These are phyloP conservation scores for Colletotrichum sp. DNA, from an alignment of 2,329 filamentous ascomycete species.

Conservation along the genomic window DNA sequence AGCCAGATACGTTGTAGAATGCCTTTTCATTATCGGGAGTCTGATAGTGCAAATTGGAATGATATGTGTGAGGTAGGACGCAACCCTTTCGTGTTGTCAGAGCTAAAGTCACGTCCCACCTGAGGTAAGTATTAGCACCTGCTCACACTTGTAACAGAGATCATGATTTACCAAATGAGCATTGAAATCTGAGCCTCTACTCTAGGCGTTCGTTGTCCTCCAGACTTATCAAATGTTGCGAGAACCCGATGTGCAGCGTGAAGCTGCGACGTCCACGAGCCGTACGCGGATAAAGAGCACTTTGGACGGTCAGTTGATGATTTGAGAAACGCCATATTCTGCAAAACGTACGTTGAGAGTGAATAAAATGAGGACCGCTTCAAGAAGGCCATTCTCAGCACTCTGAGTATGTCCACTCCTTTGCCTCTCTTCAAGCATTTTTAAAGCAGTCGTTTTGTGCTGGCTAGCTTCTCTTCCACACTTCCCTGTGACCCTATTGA, in stretches of 20 bases:
- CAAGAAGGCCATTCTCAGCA: constrained; percentile 24
- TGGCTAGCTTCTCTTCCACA: constrained; percentile 24
- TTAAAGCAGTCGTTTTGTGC: constrained; percentile 27
- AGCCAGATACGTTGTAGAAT: constrained; percentile 37
- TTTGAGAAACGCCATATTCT: neutral
- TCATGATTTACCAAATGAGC: constrained; percentile 27
- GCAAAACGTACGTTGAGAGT: constrained; percentile 33
- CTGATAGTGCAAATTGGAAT: constrained; percentile 18
- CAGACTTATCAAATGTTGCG: constrained; percentile 22
- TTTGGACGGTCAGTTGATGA: constrained; percentile 4
- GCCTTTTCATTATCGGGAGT: constrained; percentile 25
- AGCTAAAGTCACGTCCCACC: constrained; percentile 38
- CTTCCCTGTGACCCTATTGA: constrained; percentile 28
- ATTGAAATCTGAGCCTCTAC: constrained; percentile 33
- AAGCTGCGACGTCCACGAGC: constrained; percentile 33
- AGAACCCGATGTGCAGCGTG: constrained; percentile 27
- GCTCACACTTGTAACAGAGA: neutral
- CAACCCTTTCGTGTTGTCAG: constrained; percentile 32
- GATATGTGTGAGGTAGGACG: constrained; percentile 24
- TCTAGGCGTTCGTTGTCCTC: constrained; percentile 22
- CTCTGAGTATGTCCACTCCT: neutral
- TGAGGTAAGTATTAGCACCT: neutral
- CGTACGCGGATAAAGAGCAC: constrained; percentile 37
- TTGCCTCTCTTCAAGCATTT: constrained; percentile 26
- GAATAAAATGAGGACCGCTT: constrained; percentile 34